Percentiles rank a stretch among this genome's conserved stretches.
These are phyloP conservation scores for Pittosporum tobira DNA, from an alignment of 129 eudicot genomes.

Conservation along the genomic window DNA sequence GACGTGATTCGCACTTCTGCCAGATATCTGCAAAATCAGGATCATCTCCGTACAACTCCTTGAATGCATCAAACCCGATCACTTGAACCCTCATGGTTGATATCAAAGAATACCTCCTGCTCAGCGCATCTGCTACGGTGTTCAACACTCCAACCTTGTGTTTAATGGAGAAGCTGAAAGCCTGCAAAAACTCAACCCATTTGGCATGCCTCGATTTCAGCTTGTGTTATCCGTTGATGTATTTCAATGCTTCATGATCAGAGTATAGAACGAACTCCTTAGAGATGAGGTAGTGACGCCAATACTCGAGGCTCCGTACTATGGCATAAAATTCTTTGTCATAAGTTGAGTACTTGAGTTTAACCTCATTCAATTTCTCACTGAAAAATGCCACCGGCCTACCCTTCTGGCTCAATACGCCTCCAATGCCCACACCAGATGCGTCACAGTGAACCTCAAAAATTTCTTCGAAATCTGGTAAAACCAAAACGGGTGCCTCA, in stretches of 20 bases:
- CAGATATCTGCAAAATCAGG: not conserved
- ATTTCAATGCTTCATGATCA: too few species aligned
- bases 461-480: not conserved
- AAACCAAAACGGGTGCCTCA: not conserved
- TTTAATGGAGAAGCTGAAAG: too few species aligned
- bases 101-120: constrained; percentile 3
- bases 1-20: not conserved
- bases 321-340: constrained; percentile 3
- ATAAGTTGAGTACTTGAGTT: too few species aligned
- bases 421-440: too few species aligned
- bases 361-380: too few species aligned
- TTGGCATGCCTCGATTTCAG: constrained; percentile 8
- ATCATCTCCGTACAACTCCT: constrained; percentile 8
- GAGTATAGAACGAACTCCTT: not conserved
- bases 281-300: not conserved
- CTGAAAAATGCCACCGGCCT: too few species aligned
- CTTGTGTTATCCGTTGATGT: too few species aligned
- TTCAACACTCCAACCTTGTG: constrained; percentile 5
- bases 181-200: constrained; percentile 13
- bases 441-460: not conserved
- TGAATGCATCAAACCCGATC: not conserved
- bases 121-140: constrained; percentile 19
- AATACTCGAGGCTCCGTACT: not conserved
- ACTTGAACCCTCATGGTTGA: not conserved
- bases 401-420: too few species aligned